These are phyloP conservation scores for Phlegmacium glaucopus DNA, from an alignment of 768 basidiomycete genomes.

Conservation along the genomic window DNA sequence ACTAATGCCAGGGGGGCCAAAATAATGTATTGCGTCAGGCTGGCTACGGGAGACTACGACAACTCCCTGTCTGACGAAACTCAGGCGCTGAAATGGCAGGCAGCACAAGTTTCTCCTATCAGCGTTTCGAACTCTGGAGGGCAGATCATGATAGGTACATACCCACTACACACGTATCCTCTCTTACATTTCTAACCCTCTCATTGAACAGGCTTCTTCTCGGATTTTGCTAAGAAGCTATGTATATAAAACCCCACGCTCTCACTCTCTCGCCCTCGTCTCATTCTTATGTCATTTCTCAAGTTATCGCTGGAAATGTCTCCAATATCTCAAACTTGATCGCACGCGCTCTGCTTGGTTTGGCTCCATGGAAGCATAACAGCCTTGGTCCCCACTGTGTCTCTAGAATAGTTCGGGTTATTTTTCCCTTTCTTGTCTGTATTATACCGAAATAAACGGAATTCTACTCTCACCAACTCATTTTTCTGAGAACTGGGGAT, in stretches of 20 bases:
- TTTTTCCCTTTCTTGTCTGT: slow-evolving; percentile 12
- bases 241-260: slow-evolving; percentile 60
- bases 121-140: slow-evolving; percentile 81
- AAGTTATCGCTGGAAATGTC: slow-evolving; percentile 53
- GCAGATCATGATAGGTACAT: slow-evolving; percentile 64
- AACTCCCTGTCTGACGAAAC: slow-evolving; percentile 64
- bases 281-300: slow-evolving; percentile 70
- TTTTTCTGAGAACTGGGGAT: slow-evolving; percentile 88
- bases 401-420: slow-evolving; percentile 88
- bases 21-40: no score
- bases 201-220: slow-evolving; percentile 50
- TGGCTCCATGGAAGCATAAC: slow-evolving; percentile 73
- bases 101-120: slow-evolving; percentile 78
- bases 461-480: slow-evolving; percentile 29
- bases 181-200: neutral
- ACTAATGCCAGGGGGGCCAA: slow-evolving; percentile 75
- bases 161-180: slow-evolving; percentile 23
- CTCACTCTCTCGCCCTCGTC: slow-evolving; percentile 67
- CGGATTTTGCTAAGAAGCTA: slow-evolving; percentile 60
- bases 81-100: slow-evolving; percentile 72
- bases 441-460: neutral
- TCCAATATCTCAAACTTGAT: slow-evolving; percentile 60
- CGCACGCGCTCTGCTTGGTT: slow-evolving; percentile 47
- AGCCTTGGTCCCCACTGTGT: slow-evolving; percentile 69
- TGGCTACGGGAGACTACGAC: no score